phyloP scores from a whole-genome alignment of 768 basidiomycete species.

The Serendipita sp. region DNA sequence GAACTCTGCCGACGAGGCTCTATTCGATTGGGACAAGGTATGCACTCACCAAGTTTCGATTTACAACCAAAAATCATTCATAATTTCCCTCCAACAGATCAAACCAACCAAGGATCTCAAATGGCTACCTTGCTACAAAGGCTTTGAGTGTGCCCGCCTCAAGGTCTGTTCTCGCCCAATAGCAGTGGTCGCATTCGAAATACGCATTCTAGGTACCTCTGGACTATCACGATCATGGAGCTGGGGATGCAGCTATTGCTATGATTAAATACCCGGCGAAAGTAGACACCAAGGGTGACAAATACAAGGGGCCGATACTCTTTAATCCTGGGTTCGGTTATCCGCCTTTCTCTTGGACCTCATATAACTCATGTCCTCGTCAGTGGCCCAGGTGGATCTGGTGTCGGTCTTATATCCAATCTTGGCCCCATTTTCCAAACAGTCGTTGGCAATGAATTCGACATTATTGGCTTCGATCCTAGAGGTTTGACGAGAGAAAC shows the following conservation, averaged over 20 bases:
- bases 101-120: constrained; percentile 14
- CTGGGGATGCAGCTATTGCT: constrained; percentile 26
- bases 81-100: constrained; percentile 7
- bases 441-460: constrained; percentile 28
- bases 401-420: constrained; percentile 19
- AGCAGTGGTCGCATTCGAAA: background rate
- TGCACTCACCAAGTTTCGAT: background rate
- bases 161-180: constrained; percentile 9
- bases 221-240: constrained; percentile 26
- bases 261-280: constrained; percentile 26
- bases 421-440: constrained; percentile 16
- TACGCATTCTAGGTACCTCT: constrained; percentile 25
- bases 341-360: background rate
- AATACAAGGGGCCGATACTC: constrained; percentile 29
- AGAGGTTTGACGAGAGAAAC: constrained; percentile 18
- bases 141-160: constrained; percentile 20
- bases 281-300: constrained; percentile 15
- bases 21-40: constrained; percentile 4
- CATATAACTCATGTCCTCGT: background rate
- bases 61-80: background rate
- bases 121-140: constrained; percentile 16
- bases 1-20: background rate
- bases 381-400: constrained; percentile 33
- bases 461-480: constrained; percentile 32
- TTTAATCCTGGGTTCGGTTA: constrained; percentile 22